These are phyloP conservation scores for Besnoitia besnoiti DNA, from an alignment of 169 alveolate species.

Conservation along the genomic window DNA sequence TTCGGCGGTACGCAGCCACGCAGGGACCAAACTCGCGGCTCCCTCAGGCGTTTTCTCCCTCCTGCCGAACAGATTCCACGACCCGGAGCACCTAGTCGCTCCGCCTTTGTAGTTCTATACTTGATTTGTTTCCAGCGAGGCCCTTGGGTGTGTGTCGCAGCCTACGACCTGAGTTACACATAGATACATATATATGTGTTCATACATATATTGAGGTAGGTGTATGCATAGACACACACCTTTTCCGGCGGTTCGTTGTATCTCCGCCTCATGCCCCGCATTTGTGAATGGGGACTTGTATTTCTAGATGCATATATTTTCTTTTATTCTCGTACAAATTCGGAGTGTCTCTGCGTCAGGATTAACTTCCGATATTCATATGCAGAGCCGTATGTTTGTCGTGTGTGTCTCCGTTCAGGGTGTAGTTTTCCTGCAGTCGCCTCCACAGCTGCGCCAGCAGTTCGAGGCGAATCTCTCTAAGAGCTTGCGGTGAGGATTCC, in stretches of 20 bases:
- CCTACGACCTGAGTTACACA: not conserved
- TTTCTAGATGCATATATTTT: too few species aligned
- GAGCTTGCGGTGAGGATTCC: not conserved
- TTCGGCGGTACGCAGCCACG: too few species aligned
- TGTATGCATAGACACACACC: too few species aligned
- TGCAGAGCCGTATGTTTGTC: not conserved
- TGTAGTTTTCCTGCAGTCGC: not conserved
- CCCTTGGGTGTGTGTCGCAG: not conserved
- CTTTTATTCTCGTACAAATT: not conserved
- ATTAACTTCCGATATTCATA: not conserved
- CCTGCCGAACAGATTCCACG: not conserved
- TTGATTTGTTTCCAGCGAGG: not conserved
- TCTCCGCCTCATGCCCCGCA: too few species aligned
- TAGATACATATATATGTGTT: not conserved
- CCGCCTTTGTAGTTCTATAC: too few species aligned
- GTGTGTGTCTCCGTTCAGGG: not conserved
- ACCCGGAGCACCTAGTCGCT: too few species aligned
- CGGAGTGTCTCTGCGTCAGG: not conserved
- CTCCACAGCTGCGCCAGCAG: conserved; percentile 36
- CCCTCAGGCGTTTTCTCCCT: not conserved
- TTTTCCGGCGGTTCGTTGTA: too few species aligned
- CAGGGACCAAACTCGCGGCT: not conserved
- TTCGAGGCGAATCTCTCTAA: not conserved
- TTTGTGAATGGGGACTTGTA: too few species aligned
- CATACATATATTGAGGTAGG: not conserved